phyloP scores from a whole-genome alignment of 257 asterid genomes.

The Galeopsis tetrahit region DNA sequence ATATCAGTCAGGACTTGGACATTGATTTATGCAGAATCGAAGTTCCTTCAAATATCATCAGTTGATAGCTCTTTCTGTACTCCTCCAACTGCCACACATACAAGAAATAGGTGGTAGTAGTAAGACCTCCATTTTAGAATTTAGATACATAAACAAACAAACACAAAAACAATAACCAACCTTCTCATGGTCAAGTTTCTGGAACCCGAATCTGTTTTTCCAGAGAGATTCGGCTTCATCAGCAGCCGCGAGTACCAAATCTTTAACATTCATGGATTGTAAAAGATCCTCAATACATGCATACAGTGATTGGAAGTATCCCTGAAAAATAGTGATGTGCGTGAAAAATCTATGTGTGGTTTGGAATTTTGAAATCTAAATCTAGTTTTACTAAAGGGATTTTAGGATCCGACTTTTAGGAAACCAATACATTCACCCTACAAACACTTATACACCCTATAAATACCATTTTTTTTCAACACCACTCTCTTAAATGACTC shows the following conservation, averaged over 20 bases:
- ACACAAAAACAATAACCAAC: conserved; percentile 23
- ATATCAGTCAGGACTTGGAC: conserved; percentile 36
- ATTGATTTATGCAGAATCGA: conserved; percentile 63
- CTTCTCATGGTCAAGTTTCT: conserved; percentile 40
- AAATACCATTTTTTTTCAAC: too few relatives aligned
- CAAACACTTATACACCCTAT: too few relatives aligned
- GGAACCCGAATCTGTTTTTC: conserved; percentile 45
- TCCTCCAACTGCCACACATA: conserved; percentile 55
- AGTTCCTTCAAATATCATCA: conserved; percentile 82
- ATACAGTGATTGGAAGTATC: conserved; percentile 73
- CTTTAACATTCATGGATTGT: conserved; percentile 39
- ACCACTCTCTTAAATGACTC: too few relatives aligned
- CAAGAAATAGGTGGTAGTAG: neutral
- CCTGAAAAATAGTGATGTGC: conserved; percentile 45
- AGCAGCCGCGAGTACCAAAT: conserved; percentile 43
- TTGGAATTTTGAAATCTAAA: too few relatives aligned
- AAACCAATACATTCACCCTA: too few relatives aligned
- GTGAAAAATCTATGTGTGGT: too few relatives aligned
- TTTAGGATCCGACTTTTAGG: too few relatives aligned
- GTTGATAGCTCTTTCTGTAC: conserved; percentile 54
- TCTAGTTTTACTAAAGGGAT: too few relatives aligned
- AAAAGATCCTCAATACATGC: conserved; percentile 30
- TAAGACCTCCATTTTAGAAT: neutral
- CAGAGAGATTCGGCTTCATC: conserved; percentile 57
- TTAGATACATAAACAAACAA: neutral